Conservation (phyloP, 495 filamentous ascomycete genomes). For the Entonaema liquescens region DNA sequence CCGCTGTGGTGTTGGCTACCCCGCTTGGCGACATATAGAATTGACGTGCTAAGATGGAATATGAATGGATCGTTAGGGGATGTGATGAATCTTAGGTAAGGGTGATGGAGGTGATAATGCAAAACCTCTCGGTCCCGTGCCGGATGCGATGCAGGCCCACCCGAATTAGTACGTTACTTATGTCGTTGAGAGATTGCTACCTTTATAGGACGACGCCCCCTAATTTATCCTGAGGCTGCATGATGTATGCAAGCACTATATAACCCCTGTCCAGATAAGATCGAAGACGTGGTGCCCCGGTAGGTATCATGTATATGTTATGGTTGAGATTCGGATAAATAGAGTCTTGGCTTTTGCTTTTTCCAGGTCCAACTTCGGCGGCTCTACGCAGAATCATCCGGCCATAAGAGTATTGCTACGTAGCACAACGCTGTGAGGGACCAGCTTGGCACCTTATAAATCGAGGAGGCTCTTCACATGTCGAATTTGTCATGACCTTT, state of each 20-base stretch:
- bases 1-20: conserved; percentile 15
- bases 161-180: background rate
- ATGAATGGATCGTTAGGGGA: background rate
- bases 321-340: conserved; percentile 37
- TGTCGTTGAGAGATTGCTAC: conserved; percentile 15
- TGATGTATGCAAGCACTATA: conserved; percentile 29
- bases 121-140: conserved; percentile 1
- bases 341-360: conserved; percentile 27
- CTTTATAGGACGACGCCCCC: conserved; percentile 31
- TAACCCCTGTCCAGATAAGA: conserved; percentile 29
- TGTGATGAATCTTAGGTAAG: conserved; percentile 4
- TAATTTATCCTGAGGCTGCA: conserved; percentile 42
- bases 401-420: conserved; percentile 25
- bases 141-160: conserved; percentile 10
- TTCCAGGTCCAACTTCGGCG: conserved; percentile 38
- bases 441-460: conserved; percentile 38
- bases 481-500: conserved; percentile 37
- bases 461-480: conserved; percentile 39
- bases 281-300: conserved; percentile 9
- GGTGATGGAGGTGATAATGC: background rate
- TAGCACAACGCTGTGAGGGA: conserved; percentile 19
- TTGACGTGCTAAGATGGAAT: background rate
- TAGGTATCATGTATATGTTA: conserved; percentile 17
- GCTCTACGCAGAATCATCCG: conserved; percentile 33
- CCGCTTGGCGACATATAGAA: conserved; percentile 15